Evolutionary conservation across 208 protist genomes (phyloP).

Genomic region (Trypanosoma boissoni): DNA sequence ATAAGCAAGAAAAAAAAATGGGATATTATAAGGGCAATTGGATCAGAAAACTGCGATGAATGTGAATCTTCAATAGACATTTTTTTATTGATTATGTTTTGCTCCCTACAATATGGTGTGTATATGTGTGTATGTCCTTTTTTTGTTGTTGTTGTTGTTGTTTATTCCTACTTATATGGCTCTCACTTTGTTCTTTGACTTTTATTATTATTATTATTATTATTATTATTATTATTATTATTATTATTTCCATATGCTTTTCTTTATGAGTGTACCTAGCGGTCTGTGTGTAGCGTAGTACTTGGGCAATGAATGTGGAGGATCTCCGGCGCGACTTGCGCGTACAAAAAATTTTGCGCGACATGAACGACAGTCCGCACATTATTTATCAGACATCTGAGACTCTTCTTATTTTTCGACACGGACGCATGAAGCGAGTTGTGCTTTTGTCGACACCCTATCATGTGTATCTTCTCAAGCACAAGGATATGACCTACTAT

Average conservation of each 20-base stretch:
- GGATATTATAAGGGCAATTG: too few relatives aligned
- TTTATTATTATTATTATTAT: not conserved
- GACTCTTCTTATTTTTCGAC: slow-evolving; percentile 41
- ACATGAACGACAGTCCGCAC: slow-evolving; percentile 67
- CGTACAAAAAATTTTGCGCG: slow-evolving; percentile 69
- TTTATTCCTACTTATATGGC: too few relatives aligned
- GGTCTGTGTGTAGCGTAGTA: not conserved
- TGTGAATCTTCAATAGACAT: too few relatives aligned
- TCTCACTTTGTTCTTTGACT: not conserved
- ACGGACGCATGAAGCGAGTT: slow-evolving; percentile 52
- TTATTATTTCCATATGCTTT: not conserved
- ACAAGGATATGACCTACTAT: slow-evolving; percentile 75
- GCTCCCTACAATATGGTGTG: not conserved
- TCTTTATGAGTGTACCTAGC: not conserved
- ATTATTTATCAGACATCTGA: slow-evolving; percentile 56
- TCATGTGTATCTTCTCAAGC: slow-evolving; percentile 82
- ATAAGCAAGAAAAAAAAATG: not conserved
- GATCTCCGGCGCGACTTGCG: slow-evolving; percentile 15
- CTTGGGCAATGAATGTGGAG: not conserved
- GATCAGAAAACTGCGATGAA: too few relatives aligned
- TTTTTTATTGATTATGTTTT: not conserved
- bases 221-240: slow-evolving; percentile 4
- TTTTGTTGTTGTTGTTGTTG: too few relatives aligned
- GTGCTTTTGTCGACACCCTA: slow-evolving; percentile 63
- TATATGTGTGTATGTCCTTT: too few relatives aligned